phyloP scores from a whole-genome alignment of 805 yeast species.

The Danielia reshetovae region DNA sequence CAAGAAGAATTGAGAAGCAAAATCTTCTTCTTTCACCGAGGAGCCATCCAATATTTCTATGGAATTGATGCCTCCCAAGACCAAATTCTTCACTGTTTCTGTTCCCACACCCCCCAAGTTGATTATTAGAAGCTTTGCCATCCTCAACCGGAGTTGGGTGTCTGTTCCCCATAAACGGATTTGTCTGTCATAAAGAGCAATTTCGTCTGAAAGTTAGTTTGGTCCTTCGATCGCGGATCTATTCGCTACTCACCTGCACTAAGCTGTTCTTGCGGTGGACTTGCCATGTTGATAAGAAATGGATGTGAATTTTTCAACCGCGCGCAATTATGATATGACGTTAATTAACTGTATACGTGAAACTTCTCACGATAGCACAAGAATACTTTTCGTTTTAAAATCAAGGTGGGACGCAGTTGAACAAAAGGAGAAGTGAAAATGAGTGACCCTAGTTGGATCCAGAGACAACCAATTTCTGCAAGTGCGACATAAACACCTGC shows the following conservation, averaged over 20 bases:
- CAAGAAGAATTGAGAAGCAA: constrained; percentile 72
- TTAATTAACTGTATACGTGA: not conserved
- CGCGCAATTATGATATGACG: not conserved
- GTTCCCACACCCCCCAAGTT: constrained; percentile 75
- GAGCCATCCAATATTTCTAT: constrained; percentile 65
- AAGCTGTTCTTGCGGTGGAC: constrained; percentile 2
- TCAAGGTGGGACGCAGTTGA: too few species aligned
- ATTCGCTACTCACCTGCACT: constrained; percentile 4
- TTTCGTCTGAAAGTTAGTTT: constrained; percentile 38
- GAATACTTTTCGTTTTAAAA: not conserved
- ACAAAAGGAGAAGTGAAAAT: not conserved
- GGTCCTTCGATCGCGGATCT: not conserved
- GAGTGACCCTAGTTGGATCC: constrained; percentile 31
- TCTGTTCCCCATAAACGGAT: constrained; percentile 95
- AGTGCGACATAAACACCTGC: constrained; percentile 92
- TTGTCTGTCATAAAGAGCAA: constrained; percentile 91
- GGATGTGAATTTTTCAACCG: not conserved
- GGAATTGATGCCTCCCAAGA: constrained; percentile 83
- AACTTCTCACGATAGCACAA: not conserved
- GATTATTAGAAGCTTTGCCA: constrained; percentile 65
- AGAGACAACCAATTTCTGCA: constrained; percentile 82
- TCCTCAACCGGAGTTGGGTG: constrained; percentile 75
- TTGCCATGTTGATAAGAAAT: too few species aligned
- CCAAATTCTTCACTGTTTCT: constrained; percentile 79
- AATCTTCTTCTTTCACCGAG: constrained; percentile 54